Evolutionary conservation across 2,329 filamentous ascomycete species (phyloP).

Genomic region (Cladophialophora yegresii): DNA sequence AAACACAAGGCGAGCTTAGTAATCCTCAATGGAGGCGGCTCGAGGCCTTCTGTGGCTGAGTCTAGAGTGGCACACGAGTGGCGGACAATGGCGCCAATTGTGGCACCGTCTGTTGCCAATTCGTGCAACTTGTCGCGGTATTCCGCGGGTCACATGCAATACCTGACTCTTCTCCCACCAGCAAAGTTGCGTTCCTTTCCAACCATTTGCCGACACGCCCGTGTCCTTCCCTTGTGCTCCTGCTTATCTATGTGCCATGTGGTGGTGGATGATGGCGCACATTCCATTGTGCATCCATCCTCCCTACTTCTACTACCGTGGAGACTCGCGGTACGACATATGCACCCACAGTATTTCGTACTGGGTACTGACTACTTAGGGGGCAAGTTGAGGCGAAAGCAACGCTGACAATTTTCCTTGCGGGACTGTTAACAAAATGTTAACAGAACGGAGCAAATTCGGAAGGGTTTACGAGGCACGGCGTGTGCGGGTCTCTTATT

Average conservation of each 20-base stretch:
- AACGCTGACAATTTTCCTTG: slow-evolving; percentile 1
- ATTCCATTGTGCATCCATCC: neutral
- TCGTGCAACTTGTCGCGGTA: neutral
- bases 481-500: neutral
- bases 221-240: neutral
- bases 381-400: neutral
- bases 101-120: too few species aligned
- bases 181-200: neutral
- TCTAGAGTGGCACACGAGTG: neutral
- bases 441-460: neutral
- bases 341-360: neutral
- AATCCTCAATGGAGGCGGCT: neutral
- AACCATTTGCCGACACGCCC: neutral
- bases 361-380: neutral
- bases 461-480: neutral
- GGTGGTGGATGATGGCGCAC: slow-evolving; percentile 1
- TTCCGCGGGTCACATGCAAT: neutral
- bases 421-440: neutral
- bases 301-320: slow-evolving; percentile 1
- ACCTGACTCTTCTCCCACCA: neutral
- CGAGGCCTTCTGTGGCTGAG: neutral
- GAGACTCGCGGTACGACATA: too few species aligned
- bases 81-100: too few species aligned
- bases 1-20: neutral
- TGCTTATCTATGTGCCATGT: slow-evolving; percentile 11